phyloP scores from a whole-genome alignment of 1,284 basidiomycete genomes.

The Schizopora paradoxa region DNA sequence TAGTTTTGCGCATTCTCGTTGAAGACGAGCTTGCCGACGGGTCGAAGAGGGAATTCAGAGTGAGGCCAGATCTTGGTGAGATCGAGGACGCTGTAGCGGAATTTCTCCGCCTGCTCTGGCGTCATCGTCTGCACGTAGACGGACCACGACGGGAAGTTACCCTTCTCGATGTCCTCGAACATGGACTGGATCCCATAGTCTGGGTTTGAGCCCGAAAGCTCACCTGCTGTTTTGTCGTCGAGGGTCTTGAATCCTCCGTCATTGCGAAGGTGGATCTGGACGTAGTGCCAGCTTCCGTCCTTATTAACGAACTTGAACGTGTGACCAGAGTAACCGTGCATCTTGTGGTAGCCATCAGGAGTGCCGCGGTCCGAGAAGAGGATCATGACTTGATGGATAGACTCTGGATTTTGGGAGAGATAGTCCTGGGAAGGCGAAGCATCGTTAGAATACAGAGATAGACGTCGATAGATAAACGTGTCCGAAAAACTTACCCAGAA shows the following conservation, averaged over 20 bases:
- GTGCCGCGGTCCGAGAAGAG: slow-evolving; percentile 90
- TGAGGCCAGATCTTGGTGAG: slow-evolving; percentile 91
- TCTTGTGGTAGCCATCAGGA: slow-evolving; percentile 75
- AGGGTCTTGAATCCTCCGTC: slow-evolving; percentile 80
- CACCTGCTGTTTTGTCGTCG: slow-evolving; percentile 47
- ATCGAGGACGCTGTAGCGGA: slow-evolving; percentile 86
- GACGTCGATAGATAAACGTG: background rate
- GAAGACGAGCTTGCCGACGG: slow-evolving; percentile 80
- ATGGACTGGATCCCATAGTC: slow-evolving; percentile 77
- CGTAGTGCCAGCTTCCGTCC: slow-evolving; percentile 78
- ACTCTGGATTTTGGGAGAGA: slow-evolving; percentile 86
- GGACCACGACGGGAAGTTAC: slow-evolving; percentile 76
- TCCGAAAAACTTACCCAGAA: slow-evolving; percentile 55
- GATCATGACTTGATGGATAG: slow-evolving; percentile 86
- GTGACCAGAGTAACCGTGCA: slow-evolving; percentile 92
- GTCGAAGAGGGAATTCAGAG: slow-evolving; percentile 78
- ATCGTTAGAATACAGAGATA: background rate
- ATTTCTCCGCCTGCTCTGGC: slow-evolving; percentile 81
- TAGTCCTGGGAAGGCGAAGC: slow-evolving; percentile 67
- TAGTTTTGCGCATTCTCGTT: slow-evolving; percentile 85
- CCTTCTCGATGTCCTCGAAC: slow-evolving; percentile 75
- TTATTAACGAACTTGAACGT: slow-evolving; percentile 87
- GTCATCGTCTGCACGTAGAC: slow-evolving; percentile 91
- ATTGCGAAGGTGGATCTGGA: slow-evolving; percentile 74
- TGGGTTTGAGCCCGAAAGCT: slow-evolving; percentile 69